phyloP scores from a whole-genome alignment of 352 stramenopile species.

The Pythium vanterpoolii region DNA sequence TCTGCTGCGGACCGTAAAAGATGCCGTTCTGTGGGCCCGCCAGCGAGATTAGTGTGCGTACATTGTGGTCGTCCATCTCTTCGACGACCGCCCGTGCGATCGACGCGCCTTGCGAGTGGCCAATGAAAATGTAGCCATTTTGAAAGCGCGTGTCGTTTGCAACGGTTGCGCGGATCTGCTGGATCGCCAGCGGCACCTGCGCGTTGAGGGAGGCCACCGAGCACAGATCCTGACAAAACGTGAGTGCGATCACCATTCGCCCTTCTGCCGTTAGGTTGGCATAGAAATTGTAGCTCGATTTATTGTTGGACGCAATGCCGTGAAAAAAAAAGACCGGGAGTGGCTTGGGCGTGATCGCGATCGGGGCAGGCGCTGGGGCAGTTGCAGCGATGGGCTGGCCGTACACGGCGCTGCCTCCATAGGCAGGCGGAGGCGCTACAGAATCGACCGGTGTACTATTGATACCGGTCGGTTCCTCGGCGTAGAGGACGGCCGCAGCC shows the following conservation, averaged over 20 bases:
- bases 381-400: background rate
- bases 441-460: no score
- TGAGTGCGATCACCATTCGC: constrained; percentile 35
- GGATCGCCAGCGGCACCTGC: constrained; percentile 44
- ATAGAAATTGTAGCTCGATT: constrained; percentile 29
- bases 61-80: constrained; percentile 55
- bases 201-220: constrained; percentile 28
- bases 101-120: constrained; percentile 40
- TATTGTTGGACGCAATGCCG: constrained; percentile 32
- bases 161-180: constrained; percentile 35
- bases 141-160: constrained; percentile 26
- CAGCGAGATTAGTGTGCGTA: constrained; percentile 41
- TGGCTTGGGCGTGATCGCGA: background rate
- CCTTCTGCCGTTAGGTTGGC: constrained; percentile 29
- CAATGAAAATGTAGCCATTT: constrained; percentile 47
- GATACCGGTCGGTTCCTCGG: no score
- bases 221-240: constrained; percentile 36
- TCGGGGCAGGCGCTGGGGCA: background rate
- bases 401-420: background rate
- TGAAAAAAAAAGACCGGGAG: constrained; percentile 58
- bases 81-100: constrained; percentile 47
- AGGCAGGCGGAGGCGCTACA: background rate
- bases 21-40: constrained; percentile 46
- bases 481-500: background rate
- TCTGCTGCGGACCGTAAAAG: constrained; percentile 44